These are phyloP conservation scores for Chondrus crispus DNA, from an alignment of 23 red algal genomes.

Conservation along the genomic window DNA sequence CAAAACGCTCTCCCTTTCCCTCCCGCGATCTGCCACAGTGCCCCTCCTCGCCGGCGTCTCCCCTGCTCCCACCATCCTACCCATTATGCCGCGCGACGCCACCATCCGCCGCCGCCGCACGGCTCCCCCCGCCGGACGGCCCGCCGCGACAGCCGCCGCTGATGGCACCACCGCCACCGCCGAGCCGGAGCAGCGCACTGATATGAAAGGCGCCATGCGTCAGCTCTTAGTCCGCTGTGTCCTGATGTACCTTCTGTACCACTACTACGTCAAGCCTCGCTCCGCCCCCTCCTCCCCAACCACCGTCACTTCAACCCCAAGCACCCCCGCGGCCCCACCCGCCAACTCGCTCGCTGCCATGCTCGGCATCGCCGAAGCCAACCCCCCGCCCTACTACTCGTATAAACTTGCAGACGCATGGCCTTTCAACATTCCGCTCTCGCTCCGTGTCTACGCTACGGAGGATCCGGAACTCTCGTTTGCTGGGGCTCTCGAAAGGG, in stretches of 20 bases:
- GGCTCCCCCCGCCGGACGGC: too few relatives aligned
- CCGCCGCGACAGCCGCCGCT: background rate
- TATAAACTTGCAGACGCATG: slow-evolving; percentile 6
- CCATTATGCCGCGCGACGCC: background rate
- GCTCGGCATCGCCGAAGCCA: background rate
- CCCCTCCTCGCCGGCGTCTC: too few relatives aligned
- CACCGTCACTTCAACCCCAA: background rate
- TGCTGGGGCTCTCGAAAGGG: background rate
- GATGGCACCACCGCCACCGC: background rate
- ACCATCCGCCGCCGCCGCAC: background rate
- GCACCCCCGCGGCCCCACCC: background rate
- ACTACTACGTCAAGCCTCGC: slow-evolving; percentile 42
- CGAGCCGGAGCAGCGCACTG: background rate
- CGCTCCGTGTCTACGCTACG: slow-evolving; percentile 23
- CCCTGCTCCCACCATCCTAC: too few relatives aligned
- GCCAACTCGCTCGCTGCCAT: background rate
- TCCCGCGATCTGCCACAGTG: too few relatives aligned
- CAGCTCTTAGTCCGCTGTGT: slow-evolving; percentile 26
- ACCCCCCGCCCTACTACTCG: slow-evolving; percentile 6
- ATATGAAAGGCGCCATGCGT: background rate
- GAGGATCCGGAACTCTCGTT: slow-evolving; percentile 12
- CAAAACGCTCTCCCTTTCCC: too few relatives aligned
- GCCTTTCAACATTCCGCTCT: background rate
- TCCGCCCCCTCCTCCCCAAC: background rate
- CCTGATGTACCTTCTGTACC: slow-evolving; percentile 50